Conservation (phyloP, 257 asterid genomes). For the Solanum etuberosum region DNA sequence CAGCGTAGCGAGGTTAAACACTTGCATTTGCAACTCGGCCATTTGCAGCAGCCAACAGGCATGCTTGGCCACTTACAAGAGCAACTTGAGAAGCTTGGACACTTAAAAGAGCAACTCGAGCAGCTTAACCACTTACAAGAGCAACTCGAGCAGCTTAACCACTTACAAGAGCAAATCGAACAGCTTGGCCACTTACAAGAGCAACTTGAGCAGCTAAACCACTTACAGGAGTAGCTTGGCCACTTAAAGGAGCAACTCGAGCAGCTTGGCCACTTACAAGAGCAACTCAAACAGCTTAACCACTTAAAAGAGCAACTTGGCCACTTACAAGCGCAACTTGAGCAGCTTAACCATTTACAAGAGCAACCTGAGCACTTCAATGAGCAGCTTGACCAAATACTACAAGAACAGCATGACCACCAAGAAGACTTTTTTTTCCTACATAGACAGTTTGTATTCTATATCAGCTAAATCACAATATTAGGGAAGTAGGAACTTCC, state of each 20-base stretch:
- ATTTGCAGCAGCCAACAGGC: not conserved
- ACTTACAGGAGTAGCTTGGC: not conserved
- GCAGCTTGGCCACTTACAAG: not conserved
- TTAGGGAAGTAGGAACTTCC: not conserved
- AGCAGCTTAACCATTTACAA: not conserved
- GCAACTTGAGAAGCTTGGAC: not conserved
- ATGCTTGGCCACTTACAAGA: not conserved
- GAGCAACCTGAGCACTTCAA: conserved; percentile 1
- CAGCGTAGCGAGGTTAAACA: not conserved
- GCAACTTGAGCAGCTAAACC: not conserved
- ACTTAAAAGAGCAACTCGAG: not conserved
- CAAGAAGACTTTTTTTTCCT: not conserved
- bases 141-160: not conserved
- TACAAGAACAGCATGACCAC: not conserved
- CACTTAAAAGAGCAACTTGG: not conserved
- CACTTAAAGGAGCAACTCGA: not conserved
- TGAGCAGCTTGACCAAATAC: not conserved
- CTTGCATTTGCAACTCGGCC: not conserved
- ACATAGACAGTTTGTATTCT: not conserved
- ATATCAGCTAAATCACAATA: not conserved
- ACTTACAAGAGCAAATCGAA: not conserved
- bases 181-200: not conserved
- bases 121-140: not conserved
- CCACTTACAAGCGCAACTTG: not conserved
- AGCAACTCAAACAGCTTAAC: not conserved